These are phyloP conservation scores for Phytophthora nicotianae DNA, from an alignment of 352 stramenopile species.

Conservation along the genomic window DNA sequence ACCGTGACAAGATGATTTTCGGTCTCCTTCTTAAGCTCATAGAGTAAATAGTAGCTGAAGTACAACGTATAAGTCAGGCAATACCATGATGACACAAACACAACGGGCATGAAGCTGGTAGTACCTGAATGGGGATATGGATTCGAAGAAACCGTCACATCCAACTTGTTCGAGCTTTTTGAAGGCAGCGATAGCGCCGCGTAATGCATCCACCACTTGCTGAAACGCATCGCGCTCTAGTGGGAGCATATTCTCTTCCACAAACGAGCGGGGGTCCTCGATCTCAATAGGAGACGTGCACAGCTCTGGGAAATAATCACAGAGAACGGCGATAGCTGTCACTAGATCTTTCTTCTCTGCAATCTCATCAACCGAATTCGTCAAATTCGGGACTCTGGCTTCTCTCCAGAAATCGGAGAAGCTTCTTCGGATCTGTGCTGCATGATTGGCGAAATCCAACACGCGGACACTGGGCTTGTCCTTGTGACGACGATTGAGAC, in stretches of 20 bases:
- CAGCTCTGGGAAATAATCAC: constrained; percentile 47
- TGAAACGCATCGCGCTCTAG: constrained; percentile 65
- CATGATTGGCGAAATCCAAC: constrained; percentile 79
- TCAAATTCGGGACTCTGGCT: constrained; percentile 27
- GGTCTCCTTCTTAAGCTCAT: constrained; percentile 51
- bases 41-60: constrained; percentile 39
- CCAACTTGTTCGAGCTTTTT: constrained; percentile 35
- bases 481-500: constrained; percentile 75
- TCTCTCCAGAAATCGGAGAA: constrained; percentile 62
- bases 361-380: constrained; percentile 31
- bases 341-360: constrained; percentile 38
- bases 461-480: constrained; percentile 56
- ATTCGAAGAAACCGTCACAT: constrained; percentile 20
- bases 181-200: constrained; percentile 26
- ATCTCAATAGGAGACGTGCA: constrained; percentile 21
- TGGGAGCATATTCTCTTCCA: constrained; percentile 34
- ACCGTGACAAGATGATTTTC: constrained; percentile 36
- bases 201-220: constrained; percentile 56
- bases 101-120: not conserved
- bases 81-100: not conserved
- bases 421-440: constrained; percentile 61
- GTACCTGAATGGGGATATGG: constrained; percentile 45
- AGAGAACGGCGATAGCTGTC: constrained; percentile 48
- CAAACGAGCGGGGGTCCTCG: constrained; percentile 30
- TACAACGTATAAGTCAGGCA: constrained; percentile 6